These are phyloP conservation scores for Ogataea hybrid DNA, from an alignment of 1,139 yeast species.

Conservation along the genomic window DNA sequence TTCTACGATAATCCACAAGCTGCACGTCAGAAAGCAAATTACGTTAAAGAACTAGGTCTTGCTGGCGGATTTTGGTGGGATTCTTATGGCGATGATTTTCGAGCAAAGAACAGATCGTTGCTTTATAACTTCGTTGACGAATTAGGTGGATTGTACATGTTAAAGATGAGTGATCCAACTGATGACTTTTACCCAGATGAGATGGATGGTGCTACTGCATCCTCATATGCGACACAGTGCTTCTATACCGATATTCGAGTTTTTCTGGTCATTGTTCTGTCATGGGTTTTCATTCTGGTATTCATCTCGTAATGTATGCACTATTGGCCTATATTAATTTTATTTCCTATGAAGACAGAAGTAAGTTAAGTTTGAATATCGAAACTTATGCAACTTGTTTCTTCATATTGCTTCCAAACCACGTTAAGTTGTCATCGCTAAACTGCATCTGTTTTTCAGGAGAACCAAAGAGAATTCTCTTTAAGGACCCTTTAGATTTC, in stretches of 20 bases:
- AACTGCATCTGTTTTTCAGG: constrained; percentile 8
- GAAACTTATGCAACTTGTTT: constrained; percentile 4
- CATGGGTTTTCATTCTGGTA: neutral
- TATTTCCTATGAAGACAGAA: neutral
- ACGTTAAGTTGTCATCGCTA: constrained; percentile 21
- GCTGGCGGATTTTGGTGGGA: constrained; percentile 98
- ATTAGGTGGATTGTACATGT: constrained; percentile 36
- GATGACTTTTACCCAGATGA: constrained; percentile 7
- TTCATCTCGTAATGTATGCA: too few relatives aligned
- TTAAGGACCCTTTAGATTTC: neutral
- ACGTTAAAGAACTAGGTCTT: constrained; percentile 44
- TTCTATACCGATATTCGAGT: too few relatives aligned
- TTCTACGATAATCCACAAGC: constrained; percentile 66
- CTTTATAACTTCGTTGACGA: constrained; percentile 42
- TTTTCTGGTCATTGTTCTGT: too few relatives aligned
- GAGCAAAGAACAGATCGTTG: constrained; percentile 36
- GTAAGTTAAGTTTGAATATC: neutral
- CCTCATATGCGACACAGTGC: neutral
- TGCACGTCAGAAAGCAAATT: constrained; percentile 57
- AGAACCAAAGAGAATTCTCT: constrained; percentile 12
- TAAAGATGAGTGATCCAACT: constrained; percentile 11
- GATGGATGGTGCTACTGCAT: constrained; percentile 1
- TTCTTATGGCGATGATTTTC: constrained; percentile 63
- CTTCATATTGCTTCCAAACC: constrained; percentile 24
- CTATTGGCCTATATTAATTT: too few relatives aligned